phyloP scores from a whole-genome alignment of 345 rosid genomes.

The Hevea brasiliensis region DNA sequence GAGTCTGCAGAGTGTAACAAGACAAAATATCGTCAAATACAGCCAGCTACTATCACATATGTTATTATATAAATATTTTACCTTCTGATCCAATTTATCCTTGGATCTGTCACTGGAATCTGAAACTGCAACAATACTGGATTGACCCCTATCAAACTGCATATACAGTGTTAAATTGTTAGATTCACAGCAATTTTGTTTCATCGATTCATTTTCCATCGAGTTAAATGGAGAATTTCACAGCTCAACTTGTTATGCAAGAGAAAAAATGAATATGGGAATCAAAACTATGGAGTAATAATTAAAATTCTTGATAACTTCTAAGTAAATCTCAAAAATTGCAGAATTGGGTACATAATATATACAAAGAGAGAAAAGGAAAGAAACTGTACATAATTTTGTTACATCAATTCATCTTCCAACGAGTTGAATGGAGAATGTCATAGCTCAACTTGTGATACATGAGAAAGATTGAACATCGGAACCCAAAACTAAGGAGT shows the following conservation, averaged over 20 bases:
- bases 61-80: constrained; percentile 21
- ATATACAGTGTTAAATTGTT: constrained; percentile 16
- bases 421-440: constrained; percentile 8
- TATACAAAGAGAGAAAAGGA: not conserved
- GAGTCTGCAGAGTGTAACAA: constrained; percentile 57
- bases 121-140: constrained; percentile 49
- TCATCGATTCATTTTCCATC: constrained; percentile 3
- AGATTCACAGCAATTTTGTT: constrained; percentile 13
- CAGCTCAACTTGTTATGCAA: not conserved
- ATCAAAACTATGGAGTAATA: not conserved
- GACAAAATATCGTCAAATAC: constrained; percentile 21
- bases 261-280: constrained; percentile 7
- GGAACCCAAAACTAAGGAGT: not conserved
- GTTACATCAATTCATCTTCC: constrained; percentile 1
- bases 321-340: not conserved
- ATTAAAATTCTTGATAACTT: constrained; percentile 11
- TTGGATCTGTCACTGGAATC: constrained; percentile 96
- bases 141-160: constrained; percentile 71
- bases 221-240: constrained; percentile 6
- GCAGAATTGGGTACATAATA: constrained; percentile 4
- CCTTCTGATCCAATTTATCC: constrained; percentile 95
- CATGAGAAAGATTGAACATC: constrained; percentile 11
- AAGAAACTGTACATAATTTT: constrained; percentile 39
- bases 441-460: not conserved
- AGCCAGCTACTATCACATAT: constrained; percentile 6